Evolutionary conservation across 1,284 basidiomycete species (phyloP).

Genomic region (Cutaneotrichosporon sp.): DNA sequence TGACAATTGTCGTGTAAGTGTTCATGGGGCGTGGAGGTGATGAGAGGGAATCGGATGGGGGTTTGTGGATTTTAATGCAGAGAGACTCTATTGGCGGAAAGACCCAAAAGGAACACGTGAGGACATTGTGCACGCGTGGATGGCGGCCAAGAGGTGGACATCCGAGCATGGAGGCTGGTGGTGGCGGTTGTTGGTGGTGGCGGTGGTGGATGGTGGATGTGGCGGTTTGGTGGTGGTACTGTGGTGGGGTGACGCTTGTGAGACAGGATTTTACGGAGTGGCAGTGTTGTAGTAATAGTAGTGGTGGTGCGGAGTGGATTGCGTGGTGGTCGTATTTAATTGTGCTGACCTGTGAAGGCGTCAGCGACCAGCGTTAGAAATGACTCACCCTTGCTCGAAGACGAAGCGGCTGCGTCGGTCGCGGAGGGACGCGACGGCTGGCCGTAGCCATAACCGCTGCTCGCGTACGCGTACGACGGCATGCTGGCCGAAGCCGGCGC

Average conservation of each 20-base stretch:
- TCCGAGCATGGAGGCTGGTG: background rate
- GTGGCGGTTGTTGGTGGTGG: background rate
- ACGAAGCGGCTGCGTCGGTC: background rate
- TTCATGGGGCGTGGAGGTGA: background rate
- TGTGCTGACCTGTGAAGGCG: background rate
- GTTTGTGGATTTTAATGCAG: background rate
- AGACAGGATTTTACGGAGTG: background rate
- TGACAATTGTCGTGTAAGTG: background rate
- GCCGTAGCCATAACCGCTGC: constrained; percentile 14
- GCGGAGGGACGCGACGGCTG: background rate
- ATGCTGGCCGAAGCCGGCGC: constrained; percentile 7
- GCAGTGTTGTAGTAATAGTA: too few species aligned
- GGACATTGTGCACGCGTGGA: background rate
- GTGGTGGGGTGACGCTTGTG: background rate
- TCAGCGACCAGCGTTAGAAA: background rate
- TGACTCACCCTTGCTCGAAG: background rate
- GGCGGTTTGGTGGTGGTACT: background rate
- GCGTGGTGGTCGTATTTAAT: background rate
- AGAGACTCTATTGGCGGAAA: background rate
- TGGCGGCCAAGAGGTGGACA: background rate
- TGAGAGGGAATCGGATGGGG: background rate
- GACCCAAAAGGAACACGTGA: background rate
- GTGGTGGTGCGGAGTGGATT: background rate
- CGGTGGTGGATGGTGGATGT: background rate
- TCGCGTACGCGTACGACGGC: constrained; percentile 7